A percentile compares a stretch with the other conserved stretches of the same genome.
These are phyloP conservation scores for Lactarius hengduanensis DNA, from an alignment of 768 basidiomycete genomes.

Conservation along the genomic window DNA sequence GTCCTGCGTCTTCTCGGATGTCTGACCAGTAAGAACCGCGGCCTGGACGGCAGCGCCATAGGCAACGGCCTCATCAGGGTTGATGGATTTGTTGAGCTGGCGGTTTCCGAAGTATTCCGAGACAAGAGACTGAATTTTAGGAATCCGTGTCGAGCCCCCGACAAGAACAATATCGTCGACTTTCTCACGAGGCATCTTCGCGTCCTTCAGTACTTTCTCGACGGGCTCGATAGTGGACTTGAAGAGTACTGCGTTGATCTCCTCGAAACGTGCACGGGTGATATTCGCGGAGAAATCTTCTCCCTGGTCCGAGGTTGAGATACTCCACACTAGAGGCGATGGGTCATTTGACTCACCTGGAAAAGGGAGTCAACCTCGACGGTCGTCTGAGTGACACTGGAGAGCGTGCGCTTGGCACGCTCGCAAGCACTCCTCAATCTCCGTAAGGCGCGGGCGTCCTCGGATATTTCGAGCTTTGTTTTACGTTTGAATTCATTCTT, in stretches of 20 bases:
- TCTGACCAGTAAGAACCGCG: constrained; percentile 97
- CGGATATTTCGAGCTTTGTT: constrained; percentile 95
- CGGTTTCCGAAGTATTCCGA: constrained; percentile 99
- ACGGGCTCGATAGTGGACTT: constrained; percentile 98
- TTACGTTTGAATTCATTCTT: constrained; percentile 99
- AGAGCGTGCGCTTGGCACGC: constrained; percentile 98
- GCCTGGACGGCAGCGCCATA: constrained; percentile 99
- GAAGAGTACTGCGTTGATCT: constrained; percentile 94
- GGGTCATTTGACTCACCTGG: constrained; percentile 53
- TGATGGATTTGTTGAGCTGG: constrained; percentile 99
- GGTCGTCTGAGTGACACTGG: constrained; percentile 97
- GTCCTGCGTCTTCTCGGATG: constrained; percentile 98
- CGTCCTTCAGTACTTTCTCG: constrained; percentile 98
- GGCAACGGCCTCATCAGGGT: constrained; percentile 99
- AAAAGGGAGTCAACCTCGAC: constrained; percentile 99
- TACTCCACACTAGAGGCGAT: not conserved
- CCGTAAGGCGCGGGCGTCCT: constrained; percentile 94
- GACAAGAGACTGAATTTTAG: constrained; percentile 96
- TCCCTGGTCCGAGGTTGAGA: constrained; percentile 50
- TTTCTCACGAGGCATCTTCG: constrained; percentile 95
- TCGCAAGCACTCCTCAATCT: constrained; percentile 97
- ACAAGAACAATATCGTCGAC: constrained; percentile 99
- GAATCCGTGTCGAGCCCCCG: constrained; percentile 99
- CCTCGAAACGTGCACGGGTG: constrained; percentile 99
- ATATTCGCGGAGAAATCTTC: constrained; percentile 99